These are phyloP conservation scores for Stagonosporopsis vannaccii DNA, from an alignment of 2,329 filamentous ascomycete genomes.

Conservation along the genomic window DNA sequence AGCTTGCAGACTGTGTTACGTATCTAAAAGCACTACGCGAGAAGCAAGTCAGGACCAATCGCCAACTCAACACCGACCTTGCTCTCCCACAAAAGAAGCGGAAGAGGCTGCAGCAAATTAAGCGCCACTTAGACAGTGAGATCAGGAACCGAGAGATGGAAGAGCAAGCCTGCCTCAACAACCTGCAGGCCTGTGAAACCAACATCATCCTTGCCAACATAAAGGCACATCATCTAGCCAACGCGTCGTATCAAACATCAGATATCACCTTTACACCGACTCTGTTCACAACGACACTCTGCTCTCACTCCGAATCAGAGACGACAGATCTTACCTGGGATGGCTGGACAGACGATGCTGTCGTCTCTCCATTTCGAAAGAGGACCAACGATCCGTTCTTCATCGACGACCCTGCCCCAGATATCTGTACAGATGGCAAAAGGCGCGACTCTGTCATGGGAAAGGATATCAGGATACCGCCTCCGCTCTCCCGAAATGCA, in stretches of 20 bases:
- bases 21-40: conserved; percentile 44
- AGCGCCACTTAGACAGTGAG: conserved; percentile 39
- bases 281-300: conserved; percentile 21
- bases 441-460: neutral
- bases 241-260: conserved; percentile 15
- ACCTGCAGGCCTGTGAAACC: conserved; percentile 40
- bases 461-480: conserved; percentile 10
- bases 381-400: conserved; percentile 18
- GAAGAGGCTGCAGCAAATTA: conserved; percentile 41
- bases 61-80: conserved; percentile 24
- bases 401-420: conserved; percentile 31
- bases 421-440: conserved; percentile 11
- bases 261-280: conserved; percentile 26
- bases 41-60: conserved; percentile 38
- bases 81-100: conserved; percentile 31
- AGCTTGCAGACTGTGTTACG: conserved; percentile 42
- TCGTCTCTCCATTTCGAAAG: conserved; percentile 34
- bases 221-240: conserved; percentile 20
- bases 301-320: conserved; percentile 27
- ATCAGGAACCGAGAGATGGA: conserved; percentile 43
- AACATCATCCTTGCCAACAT: conserved; percentile 41
- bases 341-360: conserved; percentile 38
- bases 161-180: conserved; percentile 40
- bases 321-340: conserved; percentile 39
- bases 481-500: conserved; percentile 1